phyloP scores from a whole-genome alignment of 2,329 filamentous ascomycete species.

The Colletotrichum aenigma region DNA sequence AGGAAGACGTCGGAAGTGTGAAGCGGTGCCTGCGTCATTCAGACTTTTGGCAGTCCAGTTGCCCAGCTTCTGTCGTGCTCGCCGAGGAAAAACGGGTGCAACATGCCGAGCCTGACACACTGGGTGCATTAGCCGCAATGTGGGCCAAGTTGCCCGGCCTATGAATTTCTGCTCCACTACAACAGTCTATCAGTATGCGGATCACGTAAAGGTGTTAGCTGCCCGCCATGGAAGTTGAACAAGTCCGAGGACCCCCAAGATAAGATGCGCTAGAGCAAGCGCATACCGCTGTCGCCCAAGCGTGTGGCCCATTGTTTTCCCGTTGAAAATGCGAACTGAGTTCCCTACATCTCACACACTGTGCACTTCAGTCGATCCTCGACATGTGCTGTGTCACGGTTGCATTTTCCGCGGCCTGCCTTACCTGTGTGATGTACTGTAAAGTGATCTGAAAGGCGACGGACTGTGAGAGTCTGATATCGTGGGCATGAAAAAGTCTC shows the following conservation, averaged over 20 bases:
- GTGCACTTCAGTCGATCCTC: background rate
- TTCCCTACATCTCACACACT: background rate
- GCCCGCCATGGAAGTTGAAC: background rate
- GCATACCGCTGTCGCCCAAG: background rate
- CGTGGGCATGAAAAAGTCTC: background rate
- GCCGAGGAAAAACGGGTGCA: constrained; percentile 7
- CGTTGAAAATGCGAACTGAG: background rate
- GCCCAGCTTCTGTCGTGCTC: background rate
- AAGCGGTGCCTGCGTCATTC: constrained; percentile 7
- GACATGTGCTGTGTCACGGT: background rate
- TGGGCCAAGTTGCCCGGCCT: background rate
- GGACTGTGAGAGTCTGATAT: background rate
- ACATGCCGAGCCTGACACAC: constrained; percentile 14
- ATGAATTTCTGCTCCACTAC: background rate
- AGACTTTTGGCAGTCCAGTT: background rate
- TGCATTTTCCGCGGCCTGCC: background rate
- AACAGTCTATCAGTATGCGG: background rate
- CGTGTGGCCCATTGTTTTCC: background rate
- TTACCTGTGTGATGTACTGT: background rate
- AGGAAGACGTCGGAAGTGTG: background rate
- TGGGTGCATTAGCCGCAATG: background rate
- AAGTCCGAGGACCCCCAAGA: background rate
- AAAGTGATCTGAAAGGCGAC: background rate
- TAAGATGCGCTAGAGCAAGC: background rate
- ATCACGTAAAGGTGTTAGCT: background rate